A percentile compares a stretch with the other conserved stretches of the same genome.
Conservation (phyloP, 2,329 filamentous ascomycete genomes). For the Colletotrichum brevisporum region DNA sequence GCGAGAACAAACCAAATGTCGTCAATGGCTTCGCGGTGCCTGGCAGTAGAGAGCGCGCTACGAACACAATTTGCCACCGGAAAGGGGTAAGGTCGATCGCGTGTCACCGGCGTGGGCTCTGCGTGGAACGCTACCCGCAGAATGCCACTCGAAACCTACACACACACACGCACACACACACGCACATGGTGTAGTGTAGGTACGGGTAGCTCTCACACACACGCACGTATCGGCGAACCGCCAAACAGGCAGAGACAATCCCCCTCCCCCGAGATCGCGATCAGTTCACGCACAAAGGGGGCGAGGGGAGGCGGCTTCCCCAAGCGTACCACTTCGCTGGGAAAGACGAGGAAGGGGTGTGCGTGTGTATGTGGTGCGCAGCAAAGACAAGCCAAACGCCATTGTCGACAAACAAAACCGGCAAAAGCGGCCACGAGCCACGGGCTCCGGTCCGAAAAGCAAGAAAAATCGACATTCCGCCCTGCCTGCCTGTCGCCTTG, state of each 20-base stretch:
- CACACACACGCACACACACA: neutral
- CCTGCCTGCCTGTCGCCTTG: neutral
- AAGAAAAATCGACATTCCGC: neutral
- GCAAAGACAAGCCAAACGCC: too few species aligned
- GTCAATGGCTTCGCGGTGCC: neutral
- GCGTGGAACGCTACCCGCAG: neutral
- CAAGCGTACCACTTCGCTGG: conserved; percentile 17
- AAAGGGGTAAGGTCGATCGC: conserved; percentile 24
- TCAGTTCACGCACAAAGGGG: neutral
- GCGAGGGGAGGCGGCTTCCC: neutral
- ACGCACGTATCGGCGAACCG: neutral
- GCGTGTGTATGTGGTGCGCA: too few species aligned
- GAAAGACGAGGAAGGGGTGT: neutral
- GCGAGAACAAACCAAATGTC: neutral
- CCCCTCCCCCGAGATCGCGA: neutral
- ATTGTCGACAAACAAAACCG: too few species aligned
- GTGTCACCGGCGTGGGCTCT: conserved; percentile 5
- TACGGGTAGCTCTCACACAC: neutral
- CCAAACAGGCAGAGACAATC: neutral
- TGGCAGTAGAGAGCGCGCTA: too few species aligned
- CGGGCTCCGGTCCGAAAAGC: neutral
- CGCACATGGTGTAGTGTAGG: neutral
- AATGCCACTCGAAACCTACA: neutral
- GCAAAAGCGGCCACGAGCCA: neutral
- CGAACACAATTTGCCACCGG: conserved; percentile 8